These are phyloP conservation scores for Exophiala sp. DNA, from an alignment of 2,329 filamentous ascomycete genomes.

Conservation along the genomic window DNA sequence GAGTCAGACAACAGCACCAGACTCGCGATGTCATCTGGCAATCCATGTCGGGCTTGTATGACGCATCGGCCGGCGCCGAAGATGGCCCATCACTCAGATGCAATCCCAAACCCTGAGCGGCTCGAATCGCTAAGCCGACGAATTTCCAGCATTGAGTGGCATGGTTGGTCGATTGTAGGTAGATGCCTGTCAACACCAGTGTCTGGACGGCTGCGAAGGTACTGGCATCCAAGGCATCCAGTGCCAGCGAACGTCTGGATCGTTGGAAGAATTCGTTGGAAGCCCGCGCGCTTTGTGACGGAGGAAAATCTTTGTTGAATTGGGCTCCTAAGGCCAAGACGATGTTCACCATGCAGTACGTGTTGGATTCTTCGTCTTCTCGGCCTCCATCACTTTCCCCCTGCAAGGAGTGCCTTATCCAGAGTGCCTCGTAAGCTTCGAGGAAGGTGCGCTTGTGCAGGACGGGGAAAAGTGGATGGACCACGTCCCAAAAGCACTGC, in stretches of 20 bases:
- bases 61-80: background rate
- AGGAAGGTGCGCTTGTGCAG: constrained; percentile 39
- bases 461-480: constrained; percentile 48
- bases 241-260: constrained; percentile 41
- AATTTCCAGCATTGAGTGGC: constrained; percentile 51
- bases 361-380: constrained; percentile 16
- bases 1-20: constrained; percentile 36
- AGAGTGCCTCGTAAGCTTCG: constrained; percentile 39
- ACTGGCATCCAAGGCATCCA: constrained; percentile 38
- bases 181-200: constrained; percentile 47
- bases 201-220: constrained; percentile 47
- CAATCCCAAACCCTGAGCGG: constrained; percentile 46
- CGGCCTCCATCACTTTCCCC: background rate
- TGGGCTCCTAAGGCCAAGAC: constrained; percentile 48
- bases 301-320: constrained; percentile 40
- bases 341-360: constrained; percentile 45
- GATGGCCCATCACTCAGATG: constrained; percentile 35
- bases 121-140: constrained; percentile 45
- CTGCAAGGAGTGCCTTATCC: constrained; percentile 35
- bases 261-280: constrained; percentile 44
- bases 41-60: constrained; percentile 7
- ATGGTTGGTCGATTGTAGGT: constrained; percentile 48
- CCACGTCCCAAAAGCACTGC: constrained; percentile 46
- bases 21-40: constrained; percentile 28
- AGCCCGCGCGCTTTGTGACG: constrained; percentile 38